A percentile compares a stretch with the other conserved stretches of the same genome.
These are phyloP conservation scores for Chrysanthemum seticuspe DNA, from an alignment of 129 eudicot species.

Conservation along the genomic window DNA sequence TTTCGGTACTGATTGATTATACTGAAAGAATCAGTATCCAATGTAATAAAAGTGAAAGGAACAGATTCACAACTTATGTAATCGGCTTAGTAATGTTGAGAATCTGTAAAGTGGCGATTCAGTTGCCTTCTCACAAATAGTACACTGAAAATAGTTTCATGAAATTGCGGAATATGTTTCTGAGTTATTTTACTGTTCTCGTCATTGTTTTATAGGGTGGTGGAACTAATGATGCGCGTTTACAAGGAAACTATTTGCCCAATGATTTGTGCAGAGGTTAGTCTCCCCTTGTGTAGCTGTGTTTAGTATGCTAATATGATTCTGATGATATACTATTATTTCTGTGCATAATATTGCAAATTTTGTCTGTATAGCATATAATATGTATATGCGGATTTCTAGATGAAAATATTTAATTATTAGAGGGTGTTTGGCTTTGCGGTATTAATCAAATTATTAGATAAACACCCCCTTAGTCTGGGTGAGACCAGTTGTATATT, in stretches of 20 bases:
- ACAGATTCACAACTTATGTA: too few species aligned
- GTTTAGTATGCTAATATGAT: neutral
- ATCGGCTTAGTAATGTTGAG: too few species aligned
- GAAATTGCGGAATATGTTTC: neutral
- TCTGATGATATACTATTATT: too few species aligned
- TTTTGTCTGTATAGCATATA: neutral
- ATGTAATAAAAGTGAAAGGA: too few species aligned
- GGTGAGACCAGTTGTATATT: neutral
- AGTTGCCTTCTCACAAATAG: neutral
- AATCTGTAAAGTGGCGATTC: neutral
- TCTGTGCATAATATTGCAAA: neutral
- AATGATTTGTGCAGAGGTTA: constrained; percentile 26
- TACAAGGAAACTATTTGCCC: constrained; percentile 25
- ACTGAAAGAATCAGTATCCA: neutral
- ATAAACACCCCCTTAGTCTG: too few species aligned
- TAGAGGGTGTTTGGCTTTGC: too few species aligned
- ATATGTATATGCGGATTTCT: too few species aligned
- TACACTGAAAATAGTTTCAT: neutral
- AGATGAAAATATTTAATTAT: too few species aligned
- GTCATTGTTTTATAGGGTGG: constrained; percentile 7
- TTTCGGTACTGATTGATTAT: neutral
- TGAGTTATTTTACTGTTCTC: neutral
- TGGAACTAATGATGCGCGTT: constrained; percentile 8
- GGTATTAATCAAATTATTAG: too few species aligned
- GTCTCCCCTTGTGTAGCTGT: neutral